phyloP scores from a whole-genome alignment of 1,284 basidiomycete species.

The Cerrena zonata region DNA sequence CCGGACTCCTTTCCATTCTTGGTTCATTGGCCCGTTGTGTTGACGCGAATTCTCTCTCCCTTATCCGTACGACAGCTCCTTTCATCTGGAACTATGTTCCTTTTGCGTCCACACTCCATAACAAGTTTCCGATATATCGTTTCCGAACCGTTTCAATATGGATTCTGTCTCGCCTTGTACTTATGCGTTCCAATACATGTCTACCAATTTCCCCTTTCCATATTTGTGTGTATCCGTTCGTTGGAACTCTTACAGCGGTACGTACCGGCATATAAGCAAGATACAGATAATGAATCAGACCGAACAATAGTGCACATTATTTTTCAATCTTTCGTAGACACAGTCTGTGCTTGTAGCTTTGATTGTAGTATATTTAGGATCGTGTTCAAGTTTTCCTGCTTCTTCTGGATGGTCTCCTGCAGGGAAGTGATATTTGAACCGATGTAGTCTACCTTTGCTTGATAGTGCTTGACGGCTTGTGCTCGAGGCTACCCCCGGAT shows the following conservation, averaged over 20 bases:
- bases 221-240: too few species aligned
- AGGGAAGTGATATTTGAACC: constrained; percentile 74
- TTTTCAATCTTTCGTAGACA: constrained; percentile 14
- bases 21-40: background rate
- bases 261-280: too few species aligned
- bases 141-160: background rate
- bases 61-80: background rate
- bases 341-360: constrained; percentile 57
- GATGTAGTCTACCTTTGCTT: constrained; percentile 72
- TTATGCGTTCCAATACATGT: background rate
- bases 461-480: constrained; percentile 77
- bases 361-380: constrained; percentile 70
- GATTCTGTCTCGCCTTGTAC: background rate
- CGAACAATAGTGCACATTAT: too few species aligned
- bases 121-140: background rate
- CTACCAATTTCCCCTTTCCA: background rate
- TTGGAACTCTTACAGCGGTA: too few species aligned
- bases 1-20: background rate
- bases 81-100: background rate
- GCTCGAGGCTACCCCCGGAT: constrained; percentile 65
- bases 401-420: constrained; percentile 81
- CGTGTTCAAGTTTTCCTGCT: constrained; percentile 81
- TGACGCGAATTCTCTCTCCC: background rate
- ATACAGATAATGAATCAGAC: too few species aligned
- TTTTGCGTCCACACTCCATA: background rate